Evolutionary conservation across 208 protist species (phyloP), one percentile per base, ranked within the genome.

Genomic region (Endotrypanum monterogeii): DNA sequence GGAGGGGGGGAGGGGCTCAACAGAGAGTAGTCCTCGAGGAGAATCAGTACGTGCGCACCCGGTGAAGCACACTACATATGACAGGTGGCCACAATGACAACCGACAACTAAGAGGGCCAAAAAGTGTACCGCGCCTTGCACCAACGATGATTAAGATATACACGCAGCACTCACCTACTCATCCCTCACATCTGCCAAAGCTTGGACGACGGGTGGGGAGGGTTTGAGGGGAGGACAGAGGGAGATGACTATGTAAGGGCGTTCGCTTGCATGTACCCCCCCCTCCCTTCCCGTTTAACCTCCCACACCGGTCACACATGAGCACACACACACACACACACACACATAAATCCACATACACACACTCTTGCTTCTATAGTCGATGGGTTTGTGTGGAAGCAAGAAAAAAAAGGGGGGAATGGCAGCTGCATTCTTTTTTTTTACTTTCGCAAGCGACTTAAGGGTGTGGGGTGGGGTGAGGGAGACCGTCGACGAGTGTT

Each of bases 151-250:
- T 12, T 37, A 16, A n/a, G n/a, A n/a, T n/a, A 9, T 46, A 46
- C 57, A 41, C 5, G 32, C 32, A 52, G 56, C 67, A 51, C 54
- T 16, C 71, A 55, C 37, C 58, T 52, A 57, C 54, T 23, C 56
- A 35, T 75, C 57, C 39, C 57, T 7, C 5, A 68, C 12, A 37
- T 25, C 3, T 18, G 28, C 50, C 16, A 32, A 51, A 11, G n/a
- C 30, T n/a, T 20, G 28, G 20, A 23, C 6, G 41, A 32, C 46
- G 12, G 18, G 30, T 28, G 9, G n/a, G 7, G 16, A 37, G 56
- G 56, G 37, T 3, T 6, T 30, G 23, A 35, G 41, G 41, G 9
- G 41, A 9, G 41, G 9, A 9, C 3, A 9, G 41, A 46, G 41
- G 9, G 9, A 46, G 7, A 46, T 46, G 9, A 46, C 3, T 12